Percentiles rank a stretch among this genome's conserved stretches.
Evolutionary conservation across 1,139 yeast species (phyloP).

Genomic region (Blastobotrys buckinghamii): DNA sequence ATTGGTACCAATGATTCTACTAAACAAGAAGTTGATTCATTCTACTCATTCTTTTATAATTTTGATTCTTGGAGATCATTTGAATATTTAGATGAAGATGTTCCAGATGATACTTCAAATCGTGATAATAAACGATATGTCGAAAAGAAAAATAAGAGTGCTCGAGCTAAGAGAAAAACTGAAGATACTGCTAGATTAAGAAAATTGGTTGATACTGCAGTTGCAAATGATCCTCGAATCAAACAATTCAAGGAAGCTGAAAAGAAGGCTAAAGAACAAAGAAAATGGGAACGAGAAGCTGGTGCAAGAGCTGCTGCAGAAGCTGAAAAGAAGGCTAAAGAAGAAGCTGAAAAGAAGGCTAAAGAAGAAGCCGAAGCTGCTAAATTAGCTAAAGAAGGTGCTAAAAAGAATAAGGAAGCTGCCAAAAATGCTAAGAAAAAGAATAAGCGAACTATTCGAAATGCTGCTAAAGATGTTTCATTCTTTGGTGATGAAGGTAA

Average conservation of each 20-base stretch:
- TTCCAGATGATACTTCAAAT: slow-evolving; percentile 98
- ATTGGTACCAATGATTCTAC: slow-evolving; percentile 66
- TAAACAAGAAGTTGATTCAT: slow-evolving; percentile 80
- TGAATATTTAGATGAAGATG: slow-evolving; percentile 98
- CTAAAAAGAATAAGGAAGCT: slow-evolving; percentile 94
- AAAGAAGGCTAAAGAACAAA: slow-evolving; percentile 89
- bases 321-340: slow-evolving; percentile 74
- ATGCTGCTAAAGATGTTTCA: slow-evolving; percentile 72
- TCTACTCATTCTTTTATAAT: slow-evolving; percentile 89
- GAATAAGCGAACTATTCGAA: slow-evolving; percentile 90
- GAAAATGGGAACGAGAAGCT: slow-evolving; percentile 97
- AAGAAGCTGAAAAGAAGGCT: slow-evolving; percentile 77
- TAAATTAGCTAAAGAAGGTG: slow-evolving; percentile 52
- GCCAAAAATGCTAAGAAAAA: slow-evolving; percentile 96
- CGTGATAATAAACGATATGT: slow-evolving; percentile 99
- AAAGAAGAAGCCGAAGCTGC: slow-evolving; percentile 68
- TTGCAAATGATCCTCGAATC: slow-evolving; percentile 90
- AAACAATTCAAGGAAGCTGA: slow-evolving; percentile 89
- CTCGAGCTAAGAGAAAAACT: slow-evolving; percentile 95
- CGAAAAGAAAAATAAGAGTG: slow-evolving; percentile 94
- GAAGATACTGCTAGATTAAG: slow-evolving; percentile 91
- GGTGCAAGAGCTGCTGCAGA: slow-evolving; percentile 95
- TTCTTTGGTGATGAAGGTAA: slow-evolving; percentile 69
- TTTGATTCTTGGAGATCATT: slow-evolving; percentile 98
- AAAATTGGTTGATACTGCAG: slow-evolving; percentile 82